Evolutionary conservation across 2,329 filamentous ascomycete genomes (phyloP).

Genomic region (Monosporascus sp.): DNA sequence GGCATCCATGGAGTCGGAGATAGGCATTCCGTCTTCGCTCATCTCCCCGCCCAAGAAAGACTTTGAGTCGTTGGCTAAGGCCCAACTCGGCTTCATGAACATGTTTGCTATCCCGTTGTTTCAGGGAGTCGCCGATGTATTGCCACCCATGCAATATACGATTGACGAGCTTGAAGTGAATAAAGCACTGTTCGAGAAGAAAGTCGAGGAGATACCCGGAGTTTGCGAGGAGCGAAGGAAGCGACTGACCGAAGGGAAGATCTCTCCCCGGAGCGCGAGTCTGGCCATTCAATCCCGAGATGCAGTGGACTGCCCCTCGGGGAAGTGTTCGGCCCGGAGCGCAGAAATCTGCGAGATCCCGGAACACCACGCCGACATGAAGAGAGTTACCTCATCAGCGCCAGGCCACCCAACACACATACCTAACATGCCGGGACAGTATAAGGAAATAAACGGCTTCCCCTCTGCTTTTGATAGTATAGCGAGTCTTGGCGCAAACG

Average conservation of each 20-base stretch:
- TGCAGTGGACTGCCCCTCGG: constrained; percentile 12
- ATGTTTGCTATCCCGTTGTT: constrained; percentile 92
- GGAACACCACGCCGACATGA: constrained; percentile 22
- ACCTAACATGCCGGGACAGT: constrained; percentile 28
- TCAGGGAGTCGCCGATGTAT: constrained; percentile 76
- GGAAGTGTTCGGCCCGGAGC: constrained; percentile 4
- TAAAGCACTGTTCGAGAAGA: constrained; percentile 65
- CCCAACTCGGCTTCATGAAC: constrained; percentile 95
- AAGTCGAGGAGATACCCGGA: constrained; percentile 58
- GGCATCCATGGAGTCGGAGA: constrained; percentile 82
- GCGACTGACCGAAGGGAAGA: constrained; percentile 34
- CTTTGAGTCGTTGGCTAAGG: constrained; percentile 72
- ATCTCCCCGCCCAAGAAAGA: constrained; percentile 83
- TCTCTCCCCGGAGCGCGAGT: constrained; percentile 42
- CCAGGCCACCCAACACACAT: constrained; percentile 25
- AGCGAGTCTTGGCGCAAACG: constrained; percentile 43
- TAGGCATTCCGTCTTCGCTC: constrained; percentile 82
- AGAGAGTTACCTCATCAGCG: constrained; percentile 16
- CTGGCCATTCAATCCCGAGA: constrained; percentile 26
- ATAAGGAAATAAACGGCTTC: constrained; percentile 40
- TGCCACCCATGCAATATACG: constrained; percentile 80
- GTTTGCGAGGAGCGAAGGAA: constrained; percentile 34
- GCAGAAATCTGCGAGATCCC: constrained; percentile 9
- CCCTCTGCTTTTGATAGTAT: constrained; percentile 40
- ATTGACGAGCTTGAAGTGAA: constrained; percentile 78